phyloP scores from a whole-genome alignment of 805 yeast species.

The Brettanomyces custersianus region DNA sequence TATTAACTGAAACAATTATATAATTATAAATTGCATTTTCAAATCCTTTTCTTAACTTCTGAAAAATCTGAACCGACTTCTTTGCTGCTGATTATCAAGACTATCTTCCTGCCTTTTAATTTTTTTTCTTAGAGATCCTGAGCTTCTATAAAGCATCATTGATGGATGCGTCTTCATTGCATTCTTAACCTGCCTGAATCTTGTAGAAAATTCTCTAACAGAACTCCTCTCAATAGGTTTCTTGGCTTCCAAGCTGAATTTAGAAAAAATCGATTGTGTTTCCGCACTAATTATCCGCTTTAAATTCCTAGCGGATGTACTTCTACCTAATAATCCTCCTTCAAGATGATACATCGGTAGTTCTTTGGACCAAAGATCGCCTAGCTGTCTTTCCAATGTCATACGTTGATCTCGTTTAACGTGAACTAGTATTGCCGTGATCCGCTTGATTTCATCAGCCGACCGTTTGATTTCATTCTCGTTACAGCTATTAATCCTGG shows the following conservation, averaged over 20 bases:
- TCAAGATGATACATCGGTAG: conserved; percentile 2
- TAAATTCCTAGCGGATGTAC: neutral
- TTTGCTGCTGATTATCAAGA: too few species aligned
- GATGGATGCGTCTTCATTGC: too few species aligned
- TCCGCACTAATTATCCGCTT: neutral
- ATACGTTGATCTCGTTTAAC: conserved; percentile 1
- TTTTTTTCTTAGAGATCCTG: too few species aligned
- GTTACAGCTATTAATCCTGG: neutral
- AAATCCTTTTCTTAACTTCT: too few species aligned
- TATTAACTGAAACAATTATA: too few species aligned
- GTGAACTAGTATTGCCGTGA: neutral
- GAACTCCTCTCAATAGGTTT: too few species aligned
- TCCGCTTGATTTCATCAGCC: neutral
- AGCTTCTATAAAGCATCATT: too few species aligned
- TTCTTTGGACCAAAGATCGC: conserved; percentile 1
- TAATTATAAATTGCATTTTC: too few species aligned
- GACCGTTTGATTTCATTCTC: conserved; percentile 1
- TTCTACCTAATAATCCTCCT: neutral
- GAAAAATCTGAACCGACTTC: too few species aligned
- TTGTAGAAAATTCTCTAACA: too few species aligned
- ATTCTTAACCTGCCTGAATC: too few species aligned
- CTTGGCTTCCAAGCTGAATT: neutral
- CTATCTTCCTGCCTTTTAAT: too few species aligned
- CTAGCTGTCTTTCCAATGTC: neutral
- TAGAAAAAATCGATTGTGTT: conserved; percentile 1